Percentiles rank a stretch among this genome's conserved stretches.
Evolutionary conservation across 2,329 filamentous ascomycete species (phyloP).

Genomic region (Colletotrichum theobromicola): DNA sequence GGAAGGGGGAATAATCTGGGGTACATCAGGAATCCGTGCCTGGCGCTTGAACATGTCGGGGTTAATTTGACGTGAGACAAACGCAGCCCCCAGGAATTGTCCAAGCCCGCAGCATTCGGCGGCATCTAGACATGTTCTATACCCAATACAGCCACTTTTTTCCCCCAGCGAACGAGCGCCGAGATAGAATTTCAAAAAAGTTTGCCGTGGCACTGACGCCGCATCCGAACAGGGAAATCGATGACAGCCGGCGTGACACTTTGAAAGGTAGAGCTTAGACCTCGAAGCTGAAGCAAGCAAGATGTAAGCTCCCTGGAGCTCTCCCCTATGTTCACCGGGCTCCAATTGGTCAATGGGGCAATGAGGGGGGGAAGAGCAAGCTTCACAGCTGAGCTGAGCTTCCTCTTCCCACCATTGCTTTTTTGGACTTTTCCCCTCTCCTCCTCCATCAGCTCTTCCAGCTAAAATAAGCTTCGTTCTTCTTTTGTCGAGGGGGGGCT

Average conservation of each 20-base stretch:
- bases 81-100: background rate
- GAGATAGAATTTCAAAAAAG: background rate
- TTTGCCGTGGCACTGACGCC: background rate
- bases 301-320: background rate
- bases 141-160: background rate
- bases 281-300: background rate
- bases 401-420: background rate
- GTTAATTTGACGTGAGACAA: background rate
- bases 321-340: background rate
- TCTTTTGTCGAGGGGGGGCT: background rate
- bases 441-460: background rate
- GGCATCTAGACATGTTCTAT: background rate
- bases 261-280: background rate
- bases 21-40: background rate
- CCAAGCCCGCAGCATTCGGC: background rate
- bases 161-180: background rate
- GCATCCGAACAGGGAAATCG: background rate
- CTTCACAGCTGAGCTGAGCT: background rate
- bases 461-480: background rate
- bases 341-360: constrained; percentile 10
- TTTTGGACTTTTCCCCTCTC: background rate
- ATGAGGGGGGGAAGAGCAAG: background rate
- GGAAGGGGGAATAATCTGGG: background rate
- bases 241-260: background rate
- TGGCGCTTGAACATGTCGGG: background rate